Base-by-base conservation (phyloP, 2,329 filamentous ascomycete species). In the Setomelanomma holmii region DNA sequence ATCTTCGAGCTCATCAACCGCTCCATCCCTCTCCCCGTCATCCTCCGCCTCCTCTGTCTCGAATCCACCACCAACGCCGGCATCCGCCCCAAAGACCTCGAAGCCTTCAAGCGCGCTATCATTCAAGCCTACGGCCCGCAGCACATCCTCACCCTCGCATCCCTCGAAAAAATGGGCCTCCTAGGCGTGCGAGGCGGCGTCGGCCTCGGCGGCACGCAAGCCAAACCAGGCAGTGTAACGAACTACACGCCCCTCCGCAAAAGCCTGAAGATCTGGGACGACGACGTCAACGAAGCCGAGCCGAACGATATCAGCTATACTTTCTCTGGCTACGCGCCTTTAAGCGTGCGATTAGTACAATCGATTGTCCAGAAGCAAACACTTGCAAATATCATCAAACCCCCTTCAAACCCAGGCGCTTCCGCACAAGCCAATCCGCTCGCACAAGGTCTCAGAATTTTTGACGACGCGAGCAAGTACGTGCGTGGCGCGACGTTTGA, bases 271-370 rank as follows among this genome's bases (percentile, higher is more conserved):
- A 84, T 99, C 14, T 96, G 97, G 70, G 89, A 97, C 49, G 95
- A 99, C 71, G 95, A 98, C 72, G 93, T 99, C 34, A 93, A 96
- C 69, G 95, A 99, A 75, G 88, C 95, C 53, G 89, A 96, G 40
- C 95, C 95, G 2, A 90, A 95, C 66, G 95, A 99, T 66, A 88
- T 98, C 55, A 89, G 93, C n/a, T 99, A 99, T 68, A 93, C 97
- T 10, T 99, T 98, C 76, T 96, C 91, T 59, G 96, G 95, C 45
- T 99, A 98, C 71, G 95, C 96, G 4, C 96, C 95, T 0, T 83
- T 99, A 11, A 96, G 91, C 39, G 85, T 98, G 47, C 88, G 95
- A 14, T 84, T 99, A 4, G 89, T 99, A 5, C 96, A 99, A 75
- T 95, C 91, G 70, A 85, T 98, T 43, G 78, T 99, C 41, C 93